These are phyloP conservation scores for Backusella mclennaniae DNA, from an alignment of 192 early-diverging fungal species.

Conservation along the genomic window DNA sequence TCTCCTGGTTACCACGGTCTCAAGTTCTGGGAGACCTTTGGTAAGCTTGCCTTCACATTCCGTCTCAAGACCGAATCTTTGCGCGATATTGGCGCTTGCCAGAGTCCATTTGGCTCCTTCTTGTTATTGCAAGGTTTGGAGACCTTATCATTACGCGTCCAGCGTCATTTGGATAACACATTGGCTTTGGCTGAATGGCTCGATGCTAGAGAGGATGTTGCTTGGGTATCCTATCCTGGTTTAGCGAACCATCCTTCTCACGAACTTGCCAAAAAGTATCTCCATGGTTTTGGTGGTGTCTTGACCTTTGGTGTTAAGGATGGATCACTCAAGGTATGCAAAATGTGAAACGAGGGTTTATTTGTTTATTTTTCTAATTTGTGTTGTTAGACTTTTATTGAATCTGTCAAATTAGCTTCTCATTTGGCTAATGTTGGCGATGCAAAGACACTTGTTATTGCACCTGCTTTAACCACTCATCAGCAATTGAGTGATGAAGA, in stretches of 20 bases:
- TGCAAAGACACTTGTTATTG: slow-evolving; percentile 84
- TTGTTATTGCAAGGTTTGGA: slow-evolving; percentile 88
- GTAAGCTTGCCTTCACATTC: slow-evolving; percentile 73
- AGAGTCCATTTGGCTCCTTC: slow-evolving; percentile 89
- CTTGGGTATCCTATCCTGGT: slow-evolving; percentile 90
- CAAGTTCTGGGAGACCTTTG: slow-evolving; percentile 86
- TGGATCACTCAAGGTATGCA: slow-evolving; percentile 32
- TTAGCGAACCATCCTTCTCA: slow-evolving; percentile 77
- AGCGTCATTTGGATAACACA: slow-evolving; percentile 82
- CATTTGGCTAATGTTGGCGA: slow-evolving; percentile 97
- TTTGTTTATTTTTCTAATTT: background rate
- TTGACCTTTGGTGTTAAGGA: slow-evolving; percentile 69
- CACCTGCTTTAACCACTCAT: slow-evolving; percentile 84
- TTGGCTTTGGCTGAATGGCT: slow-evolving; percentile 81
- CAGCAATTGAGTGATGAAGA: slow-evolving; percentile 84
- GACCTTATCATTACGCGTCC: slow-evolving; percentile 85
- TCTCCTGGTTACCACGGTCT: slow-evolving; percentile 83
- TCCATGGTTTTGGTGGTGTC: slow-evolving; percentile 85
- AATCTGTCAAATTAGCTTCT: slow-evolving; percentile 76
- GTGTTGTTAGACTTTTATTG: slow-evolving; percentile 58
- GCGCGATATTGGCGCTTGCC: slow-evolving; percentile 81
- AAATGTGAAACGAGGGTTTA: background rate
- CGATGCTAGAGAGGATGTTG: slow-evolving; percentile 64
- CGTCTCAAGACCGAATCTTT: slow-evolving; percentile 82
- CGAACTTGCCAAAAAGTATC: slow-evolving; percentile 78